Base-by-base conservation (phyloP, 2,329 filamentous ascomycete species). In the Colletotrichum filicis region DNA sequence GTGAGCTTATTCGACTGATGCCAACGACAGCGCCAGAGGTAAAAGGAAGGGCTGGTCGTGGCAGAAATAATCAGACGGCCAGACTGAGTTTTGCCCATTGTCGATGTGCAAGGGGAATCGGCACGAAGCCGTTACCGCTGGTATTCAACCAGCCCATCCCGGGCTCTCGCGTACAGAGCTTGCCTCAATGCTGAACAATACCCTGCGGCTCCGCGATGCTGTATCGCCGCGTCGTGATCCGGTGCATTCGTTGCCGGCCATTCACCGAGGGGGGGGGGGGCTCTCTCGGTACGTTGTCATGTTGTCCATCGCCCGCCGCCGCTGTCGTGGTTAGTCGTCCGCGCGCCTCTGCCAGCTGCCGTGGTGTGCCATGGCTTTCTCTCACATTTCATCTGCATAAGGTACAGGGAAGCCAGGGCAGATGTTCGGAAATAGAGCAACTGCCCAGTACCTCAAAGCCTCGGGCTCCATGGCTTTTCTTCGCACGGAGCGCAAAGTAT, bases 1-100 rank as follows among this genome's bases (percentile, higher is more conserved):
- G 32, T 16, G 66, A 73, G 71, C 67, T 73, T 73, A 73, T 61
- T 65, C 62, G 32, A 70, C 30, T 46, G 66, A 70, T 53, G 49
- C 71, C 60, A 61, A 52, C 52, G 28, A 24, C 53, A 49, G 24
- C 26, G 52, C 30, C 35, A 60, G 46, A 70, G n/a, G 53, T 46
- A 59, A n/a, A 37, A 49, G 16, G 28, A n/a, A 37, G 37, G 22
- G 28, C 26, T 19, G 9, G 26, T 5, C 19, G 37, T 11, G 22
- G 28, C 28, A 57, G 57, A 5, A n/a, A 30, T 28, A 65, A 66
- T 66, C 71, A 61, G 63, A 60, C 46, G 66, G 61, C 49, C 56
- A 66, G 35, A 73, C 71, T 57, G 52, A 70, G 60, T 71, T 56
- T 71, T 30, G 28, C 55, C 30, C 22, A 22, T 46, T 53, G 49